Evolutionary conservation across 768 basidiomycete genomes (phyloP).

Genomic region (Suillus bovinus): DNA sequence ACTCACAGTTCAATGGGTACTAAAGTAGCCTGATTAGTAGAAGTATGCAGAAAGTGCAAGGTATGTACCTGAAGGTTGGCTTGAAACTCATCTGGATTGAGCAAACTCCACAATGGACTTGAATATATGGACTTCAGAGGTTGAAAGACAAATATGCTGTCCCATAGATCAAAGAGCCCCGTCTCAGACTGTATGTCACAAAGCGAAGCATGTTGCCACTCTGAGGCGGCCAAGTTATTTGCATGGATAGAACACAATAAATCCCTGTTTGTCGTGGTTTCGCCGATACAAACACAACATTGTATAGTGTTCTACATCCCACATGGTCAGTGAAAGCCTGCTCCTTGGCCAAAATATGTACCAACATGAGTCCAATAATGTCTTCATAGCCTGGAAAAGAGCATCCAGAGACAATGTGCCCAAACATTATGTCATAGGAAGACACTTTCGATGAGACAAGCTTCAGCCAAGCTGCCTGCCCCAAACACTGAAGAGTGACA

Average conservation of each 20-base stretch:
- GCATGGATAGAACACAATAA: conserved; percentile 39
- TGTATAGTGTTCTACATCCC: conserved; percentile 45
- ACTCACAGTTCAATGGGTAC: conserved; percentile 48
- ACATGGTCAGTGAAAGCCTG: not conserved
- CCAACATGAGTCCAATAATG: conserved; percentile 48
- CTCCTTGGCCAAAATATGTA: conserved; percentile 24
- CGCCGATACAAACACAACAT: conserved; percentile 38
- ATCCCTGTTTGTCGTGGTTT: conserved; percentile 29
- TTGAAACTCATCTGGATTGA: conserved; percentile 16
- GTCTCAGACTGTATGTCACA: conserved; percentile 40
- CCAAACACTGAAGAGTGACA: conserved; percentile 39
- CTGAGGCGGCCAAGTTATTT: conserved; percentile 38
- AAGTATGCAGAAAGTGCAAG: not conserved
- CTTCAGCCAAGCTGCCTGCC: conserved; percentile 34
- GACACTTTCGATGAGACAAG: conserved; percentile 22
- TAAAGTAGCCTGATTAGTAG: conserved; percentile 17
- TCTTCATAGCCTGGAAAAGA: conserved; percentile 41
- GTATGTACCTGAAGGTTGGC: conserved; percentile 32
- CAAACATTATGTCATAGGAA: conserved; percentile 43
- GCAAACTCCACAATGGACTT: conserved; percentile 25
- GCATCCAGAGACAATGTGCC: conserved; percentile 48
- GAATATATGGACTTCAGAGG: conserved; percentile 17
- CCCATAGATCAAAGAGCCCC: conserved; percentile 35
- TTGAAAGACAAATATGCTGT: conserved; percentile 48
- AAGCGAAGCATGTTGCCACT: conserved; percentile 49